These are phyloP conservation scores for Alliaria petiolata DNA, from an alignment of 345 rosid species.

Conservation along the genomic window DNA sequence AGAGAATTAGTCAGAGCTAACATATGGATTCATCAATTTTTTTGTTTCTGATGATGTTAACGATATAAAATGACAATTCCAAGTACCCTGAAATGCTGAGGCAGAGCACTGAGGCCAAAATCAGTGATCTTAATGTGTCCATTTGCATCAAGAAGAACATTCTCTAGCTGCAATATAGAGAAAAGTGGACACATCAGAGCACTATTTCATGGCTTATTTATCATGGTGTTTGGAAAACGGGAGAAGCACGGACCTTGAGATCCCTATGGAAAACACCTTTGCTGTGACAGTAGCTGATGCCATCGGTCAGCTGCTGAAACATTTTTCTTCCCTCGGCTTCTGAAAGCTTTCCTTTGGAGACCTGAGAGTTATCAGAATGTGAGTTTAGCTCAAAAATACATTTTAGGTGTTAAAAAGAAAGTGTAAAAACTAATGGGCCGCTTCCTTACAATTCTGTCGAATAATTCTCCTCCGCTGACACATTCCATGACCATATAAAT, in stretches of 20 bases:
- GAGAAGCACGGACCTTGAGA: constrained; percentile 62
- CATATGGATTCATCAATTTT: background rate
- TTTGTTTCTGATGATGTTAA: too few species aligned
- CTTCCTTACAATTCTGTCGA: constrained; percentile 65
- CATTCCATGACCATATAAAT: constrained; percentile 86
- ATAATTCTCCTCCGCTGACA: constrained; percentile 82
- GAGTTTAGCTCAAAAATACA: background rate
- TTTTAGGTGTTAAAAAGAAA: background rate
- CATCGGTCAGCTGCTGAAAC: constrained; percentile 91
- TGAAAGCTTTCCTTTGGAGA: constrained; percentile 62
- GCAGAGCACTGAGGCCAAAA: constrained; percentile 96
- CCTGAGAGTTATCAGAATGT: constrained; percentile 41
- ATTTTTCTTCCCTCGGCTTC: constrained; percentile 84
- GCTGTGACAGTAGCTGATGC: constrained; percentile 84
- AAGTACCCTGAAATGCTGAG: constrained; percentile 85
- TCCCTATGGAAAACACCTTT: constrained; percentile 93
- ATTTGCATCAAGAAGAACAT: constrained; percentile 71
- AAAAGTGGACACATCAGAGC: background rate
- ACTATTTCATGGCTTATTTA: background rate
- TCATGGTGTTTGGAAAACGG: background rate
- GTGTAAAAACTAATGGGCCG: too few species aligned
- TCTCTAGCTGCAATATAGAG: constrained; percentile 67
- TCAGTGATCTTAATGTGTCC: constrained; percentile 88
- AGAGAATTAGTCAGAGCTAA: background rate
- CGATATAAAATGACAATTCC: background rate